Percentiles rank a stretch among this genome's conserved stretches.
These are phyloP conservation scores for Verbena officinalis DNA, from an alignment of 257 asterid species.

Conservation along the genomic window DNA sequence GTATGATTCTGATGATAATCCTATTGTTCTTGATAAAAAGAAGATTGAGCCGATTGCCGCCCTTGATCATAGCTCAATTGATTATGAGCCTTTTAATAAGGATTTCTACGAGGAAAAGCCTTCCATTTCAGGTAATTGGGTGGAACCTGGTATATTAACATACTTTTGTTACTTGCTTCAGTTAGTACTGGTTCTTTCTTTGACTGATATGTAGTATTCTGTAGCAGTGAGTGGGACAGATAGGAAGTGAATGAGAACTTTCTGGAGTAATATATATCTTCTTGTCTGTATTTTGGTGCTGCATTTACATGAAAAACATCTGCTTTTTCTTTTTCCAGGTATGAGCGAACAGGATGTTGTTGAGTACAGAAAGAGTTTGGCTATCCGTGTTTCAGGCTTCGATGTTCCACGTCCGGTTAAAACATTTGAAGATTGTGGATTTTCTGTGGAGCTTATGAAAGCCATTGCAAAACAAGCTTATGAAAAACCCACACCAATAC, in stretches of 20 bases:
- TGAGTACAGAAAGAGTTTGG: slow-evolving; percentile 73
- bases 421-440: slow-evolving; percentile 86
- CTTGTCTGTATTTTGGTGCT: not conserved
- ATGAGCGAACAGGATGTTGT: slow-evolving; percentile 78
- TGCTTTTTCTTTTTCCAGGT: slow-evolving; percentile 48
- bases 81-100: slow-evolving; percentile 83
- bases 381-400: slow-evolving; percentile 91
- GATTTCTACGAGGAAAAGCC: slow-evolving; percentile 92
- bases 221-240: not conserved
- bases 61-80: slow-evolving; percentile 73
- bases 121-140: slow-evolving; percentile 76
- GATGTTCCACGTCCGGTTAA: slow-evolving; percentile 92
- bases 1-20: slow-evolving; percentile 94
- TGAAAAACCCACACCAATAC: slow-evolving; percentile 93
- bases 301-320: slow-evolving; percentile 2
- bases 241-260: not conserved
- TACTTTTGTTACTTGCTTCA: not conserved
- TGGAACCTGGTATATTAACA: not conserved
- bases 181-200: not conserved
- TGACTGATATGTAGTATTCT: not conserved
- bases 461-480: slow-evolving; percentile 89
- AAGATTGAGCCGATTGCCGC: slow-evolving; percentile 90
- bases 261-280: too few species aligned
- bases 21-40: slow-evolving; percentile 78
- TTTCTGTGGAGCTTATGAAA: slow-evolving; percentile 82